phyloP scores from a whole-genome alignment of 371 early-diverging fungal genomes.

The Rhizomucor miehei region DNA sequence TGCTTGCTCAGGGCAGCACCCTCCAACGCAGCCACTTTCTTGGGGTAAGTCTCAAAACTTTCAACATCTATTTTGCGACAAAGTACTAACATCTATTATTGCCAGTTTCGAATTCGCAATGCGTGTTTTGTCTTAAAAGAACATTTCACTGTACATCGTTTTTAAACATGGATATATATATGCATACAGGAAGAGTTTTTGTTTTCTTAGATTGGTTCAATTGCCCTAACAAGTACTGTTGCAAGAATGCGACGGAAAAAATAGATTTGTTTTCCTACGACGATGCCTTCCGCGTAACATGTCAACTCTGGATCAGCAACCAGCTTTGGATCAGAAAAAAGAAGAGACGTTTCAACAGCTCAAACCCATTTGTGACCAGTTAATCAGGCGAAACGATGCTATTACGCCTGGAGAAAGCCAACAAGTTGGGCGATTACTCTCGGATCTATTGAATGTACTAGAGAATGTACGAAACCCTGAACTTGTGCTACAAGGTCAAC shows the following conservation, averaged over 20 bases:
- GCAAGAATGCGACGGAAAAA: too few species aligned
- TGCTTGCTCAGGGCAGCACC: slow-evolving; percentile 88
- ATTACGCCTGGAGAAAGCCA: neutral
- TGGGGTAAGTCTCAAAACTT: slow-evolving; percentile 41
- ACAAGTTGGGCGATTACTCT: neutral
- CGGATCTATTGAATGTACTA: neutral
- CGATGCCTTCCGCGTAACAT: too few species aligned
- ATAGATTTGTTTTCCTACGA: too few species aligned
- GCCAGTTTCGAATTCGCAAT: slow-evolving; percentile 49
- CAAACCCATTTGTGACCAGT: too few species aligned
- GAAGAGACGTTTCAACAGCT: too few species aligned
- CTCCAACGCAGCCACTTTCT: slow-evolving; percentile 82
- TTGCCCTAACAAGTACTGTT: too few species aligned
- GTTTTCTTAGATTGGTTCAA: too few species aligned
- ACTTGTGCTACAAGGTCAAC: neutral
- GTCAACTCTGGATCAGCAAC: too few species aligned
- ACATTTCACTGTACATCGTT: neutral
- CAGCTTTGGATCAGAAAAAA: too few species aligned
- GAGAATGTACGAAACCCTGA: neutral
- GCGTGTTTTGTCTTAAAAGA: slow-evolving; percentile 34
- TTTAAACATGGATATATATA: too few species aligned
- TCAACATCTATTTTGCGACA: neutral
- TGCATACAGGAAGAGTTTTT: too few species aligned
- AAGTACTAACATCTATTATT: neutral
- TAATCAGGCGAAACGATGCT: too few species aligned